A percentile compares a stretch with the other conserved stretches of the same genome.
Evolutionary conservation across 352 stramenopile species (phyloP).

Genomic region (Phytophthora podocarpi): DNA sequence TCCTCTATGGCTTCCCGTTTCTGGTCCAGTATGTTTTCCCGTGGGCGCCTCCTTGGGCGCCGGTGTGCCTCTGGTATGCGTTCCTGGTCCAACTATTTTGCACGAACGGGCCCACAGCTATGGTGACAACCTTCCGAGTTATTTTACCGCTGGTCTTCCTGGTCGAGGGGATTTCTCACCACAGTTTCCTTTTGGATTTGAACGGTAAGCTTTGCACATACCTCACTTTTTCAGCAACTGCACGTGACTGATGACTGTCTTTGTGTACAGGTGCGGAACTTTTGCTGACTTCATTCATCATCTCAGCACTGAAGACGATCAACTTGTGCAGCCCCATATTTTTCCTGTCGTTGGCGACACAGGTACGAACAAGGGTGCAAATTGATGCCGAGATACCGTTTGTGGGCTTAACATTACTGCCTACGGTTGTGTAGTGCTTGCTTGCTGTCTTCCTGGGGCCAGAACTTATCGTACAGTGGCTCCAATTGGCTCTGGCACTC

Average conservation of each 20-base stretch:
- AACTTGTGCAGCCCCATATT: slow-evolving; percentile 86
- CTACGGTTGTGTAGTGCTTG: slow-evolving; percentile 57
- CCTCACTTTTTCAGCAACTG: background rate
- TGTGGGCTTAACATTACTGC: background rate
- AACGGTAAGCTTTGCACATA: slow-evolving; percentile 61
- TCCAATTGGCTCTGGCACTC: slow-evolving; percentile 80
- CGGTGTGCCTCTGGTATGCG: slow-evolving; percentile 90
- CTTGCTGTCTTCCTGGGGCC: slow-evolving; percentile 84
- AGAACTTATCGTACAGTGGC: slow-evolving; percentile 84
- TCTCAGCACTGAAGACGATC: slow-evolving; percentile 87
- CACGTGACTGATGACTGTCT: background rate
- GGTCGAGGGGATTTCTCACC: slow-evolving; percentile 86
- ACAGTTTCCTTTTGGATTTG: slow-evolving; percentile 90
- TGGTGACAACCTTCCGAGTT: slow-evolving; percentile 87
- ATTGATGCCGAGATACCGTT: background rate
- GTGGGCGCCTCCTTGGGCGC: slow-evolving; percentile 87
- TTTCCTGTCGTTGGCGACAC: slow-evolving; percentile 80
- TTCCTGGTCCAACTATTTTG: slow-evolving; percentile 91
- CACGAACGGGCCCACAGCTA: slow-evolving; percentile 79
- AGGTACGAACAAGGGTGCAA: slow-evolving; percentile 40
- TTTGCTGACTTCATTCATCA: slow-evolving; percentile 84
- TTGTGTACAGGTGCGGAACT: slow-evolving; percentile 70
- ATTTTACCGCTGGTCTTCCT: slow-evolving; percentile 86
- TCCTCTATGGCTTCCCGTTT: slow-evolving; percentile 88
- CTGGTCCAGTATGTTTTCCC: slow-evolving; percentile 89